Percentiles rank a stretch among this genome's conserved stretches.
These are phyloP conservation scores for Sphagnurus paluster DNA, from an alignment of 1,284 basidiomycete genomes.

Conservation along the genomic window DNA sequence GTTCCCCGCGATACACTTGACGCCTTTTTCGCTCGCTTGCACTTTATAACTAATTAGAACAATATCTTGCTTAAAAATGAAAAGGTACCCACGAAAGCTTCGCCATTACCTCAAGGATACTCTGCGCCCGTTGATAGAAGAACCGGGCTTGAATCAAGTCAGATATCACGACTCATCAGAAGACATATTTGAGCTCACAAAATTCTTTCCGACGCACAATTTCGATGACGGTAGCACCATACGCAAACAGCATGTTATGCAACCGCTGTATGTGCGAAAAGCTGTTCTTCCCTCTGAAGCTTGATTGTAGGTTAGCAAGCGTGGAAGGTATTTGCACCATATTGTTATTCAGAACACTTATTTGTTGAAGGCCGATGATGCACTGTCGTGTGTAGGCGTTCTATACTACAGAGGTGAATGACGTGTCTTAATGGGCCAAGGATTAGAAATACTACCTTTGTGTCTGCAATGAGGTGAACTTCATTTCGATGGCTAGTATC, in stretches of 20 bases:
- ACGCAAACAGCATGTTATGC: conserved; percentile 90
- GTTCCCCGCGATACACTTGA: conserved; percentile 75
- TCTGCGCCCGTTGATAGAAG: conserved; percentile 76
- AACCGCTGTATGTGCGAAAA: conserved; percentile 90
- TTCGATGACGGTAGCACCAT: conserved; percentile 91
- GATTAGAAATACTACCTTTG: conserved; percentile 49
- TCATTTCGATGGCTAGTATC: conserved; percentile 63
- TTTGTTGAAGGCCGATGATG: conserved; percentile 64
- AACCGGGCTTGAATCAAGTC: conserved; percentile 53
- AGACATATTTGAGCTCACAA: conserved; percentile 39
- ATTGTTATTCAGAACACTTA: conserved; percentile 75
- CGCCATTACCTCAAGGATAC: conserved; percentile 80
- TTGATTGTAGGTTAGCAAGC: conserved; percentile 64
- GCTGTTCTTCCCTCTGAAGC: conserved; percentile 74
- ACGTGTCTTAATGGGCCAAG: conserved; percentile 10
- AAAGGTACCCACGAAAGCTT: conserved; percentile 65
- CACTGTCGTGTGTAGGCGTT: conserved; percentile 77
- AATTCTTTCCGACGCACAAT: conserved; percentile 90
- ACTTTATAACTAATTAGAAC: conserved; percentile 39
- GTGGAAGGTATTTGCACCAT: conserved; percentile 68
- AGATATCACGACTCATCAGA: background rate
- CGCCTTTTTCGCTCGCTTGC: conserved; percentile 75
- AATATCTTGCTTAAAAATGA: background rate
- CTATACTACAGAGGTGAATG: conserved; percentile 40
- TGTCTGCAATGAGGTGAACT: conserved; percentile 52